Evolutionary conservation across 2,329 filamentous ascomycete genomes (phyloP).

Genomic region (Colletotrichum orchidophilum): DNA sequence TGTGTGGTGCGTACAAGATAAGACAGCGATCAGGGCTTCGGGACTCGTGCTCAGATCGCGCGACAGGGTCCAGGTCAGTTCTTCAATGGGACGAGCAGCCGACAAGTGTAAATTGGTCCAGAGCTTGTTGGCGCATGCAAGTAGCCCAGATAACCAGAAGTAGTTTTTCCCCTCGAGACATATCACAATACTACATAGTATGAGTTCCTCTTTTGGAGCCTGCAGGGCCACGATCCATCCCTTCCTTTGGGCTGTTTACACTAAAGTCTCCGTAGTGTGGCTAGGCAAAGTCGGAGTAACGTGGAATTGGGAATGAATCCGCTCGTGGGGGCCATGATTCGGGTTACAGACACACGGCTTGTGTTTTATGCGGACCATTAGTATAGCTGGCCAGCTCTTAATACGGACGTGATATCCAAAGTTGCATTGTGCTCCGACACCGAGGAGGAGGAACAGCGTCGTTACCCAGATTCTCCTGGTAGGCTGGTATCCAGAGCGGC

Average conservation of each 20-base stretch:
- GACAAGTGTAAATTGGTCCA: neutral
- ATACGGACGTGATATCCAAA: constrained; percentile 2
- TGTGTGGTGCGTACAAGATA: neutral
- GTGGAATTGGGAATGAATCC: neutral
- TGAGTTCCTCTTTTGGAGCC: too few species aligned
- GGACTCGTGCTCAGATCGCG: constrained; percentile 22
- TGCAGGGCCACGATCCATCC: neutral
- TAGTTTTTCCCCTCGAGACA: neutral
- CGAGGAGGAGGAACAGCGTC: neutral
- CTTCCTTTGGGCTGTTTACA: neutral
- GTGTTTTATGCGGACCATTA: constrained; percentile 15
- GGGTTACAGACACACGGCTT: constrained; percentile 9
- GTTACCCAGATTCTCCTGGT: neutral
- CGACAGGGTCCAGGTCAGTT: neutral
- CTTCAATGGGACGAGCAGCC: neutral
- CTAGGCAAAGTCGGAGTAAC: neutral
- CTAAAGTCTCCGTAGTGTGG: neutral
- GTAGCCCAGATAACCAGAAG: neutral
- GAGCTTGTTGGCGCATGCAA: neutral
- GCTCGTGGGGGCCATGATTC: neutral
- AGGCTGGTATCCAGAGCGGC: neutral
- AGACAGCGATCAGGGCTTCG: constrained; percentile 28
- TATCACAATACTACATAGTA: too few species aligned
- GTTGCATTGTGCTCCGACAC: constrained; percentile 11
- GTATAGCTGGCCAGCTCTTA: neutral